Conservation (phyloP, 1,284 basidiomycete genomes). For the Ceratobasidium theobromae region DNA sequence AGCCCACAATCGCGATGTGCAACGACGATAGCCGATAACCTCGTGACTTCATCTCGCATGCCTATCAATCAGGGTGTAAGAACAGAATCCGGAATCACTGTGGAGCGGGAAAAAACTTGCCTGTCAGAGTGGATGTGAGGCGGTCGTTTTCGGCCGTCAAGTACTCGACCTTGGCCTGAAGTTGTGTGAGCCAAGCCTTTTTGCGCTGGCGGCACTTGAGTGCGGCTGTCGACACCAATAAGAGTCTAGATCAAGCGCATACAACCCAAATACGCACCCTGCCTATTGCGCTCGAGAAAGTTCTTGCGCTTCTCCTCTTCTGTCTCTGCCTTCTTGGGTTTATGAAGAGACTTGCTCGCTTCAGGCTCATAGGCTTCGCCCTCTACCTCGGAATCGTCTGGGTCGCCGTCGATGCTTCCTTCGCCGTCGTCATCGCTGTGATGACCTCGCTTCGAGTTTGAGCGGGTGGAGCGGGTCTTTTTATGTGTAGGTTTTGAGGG, state of each 20-base stretch:
- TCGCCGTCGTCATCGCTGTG: constrained; percentile 32
- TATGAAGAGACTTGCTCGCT: constrained; percentile 40
- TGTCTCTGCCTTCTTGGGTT: constrained; percentile 77
- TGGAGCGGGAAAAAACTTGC: constrained; percentile 42
- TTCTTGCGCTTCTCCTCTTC: constrained; percentile 95
- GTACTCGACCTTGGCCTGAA: constrained; percentile 92
- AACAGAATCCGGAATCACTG: constrained; percentile 45
- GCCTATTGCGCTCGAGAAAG: constrained; percentile 91
- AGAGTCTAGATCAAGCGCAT: neutral
- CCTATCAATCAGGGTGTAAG: constrained; percentile 54
- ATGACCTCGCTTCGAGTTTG: constrained; percentile 26
- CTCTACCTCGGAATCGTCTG: constrained; percentile 41
- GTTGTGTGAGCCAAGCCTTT: constrained; percentile 92
- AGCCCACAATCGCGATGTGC: constrained; percentile 43
- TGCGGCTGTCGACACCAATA: constrained; percentile 62
- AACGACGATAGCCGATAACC: constrained; percentile 68
- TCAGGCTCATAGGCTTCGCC: constrained; percentile 31
- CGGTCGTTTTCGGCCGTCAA: constrained; percentile 91
- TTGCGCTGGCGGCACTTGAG: constrained; percentile 98
- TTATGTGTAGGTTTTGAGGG: constrained; percentile 19
- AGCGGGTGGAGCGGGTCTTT: constrained; percentile 27
- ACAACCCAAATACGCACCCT: constrained; percentile 61
- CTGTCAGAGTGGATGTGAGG: constrained; percentile 58
- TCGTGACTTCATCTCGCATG: constrained; percentile 77
- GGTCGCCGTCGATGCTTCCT: constrained; percentile 38